Conservation (phyloP, 768 basidiomycete genomes). For the Rhodosporidiobolus sp. region DNA sequence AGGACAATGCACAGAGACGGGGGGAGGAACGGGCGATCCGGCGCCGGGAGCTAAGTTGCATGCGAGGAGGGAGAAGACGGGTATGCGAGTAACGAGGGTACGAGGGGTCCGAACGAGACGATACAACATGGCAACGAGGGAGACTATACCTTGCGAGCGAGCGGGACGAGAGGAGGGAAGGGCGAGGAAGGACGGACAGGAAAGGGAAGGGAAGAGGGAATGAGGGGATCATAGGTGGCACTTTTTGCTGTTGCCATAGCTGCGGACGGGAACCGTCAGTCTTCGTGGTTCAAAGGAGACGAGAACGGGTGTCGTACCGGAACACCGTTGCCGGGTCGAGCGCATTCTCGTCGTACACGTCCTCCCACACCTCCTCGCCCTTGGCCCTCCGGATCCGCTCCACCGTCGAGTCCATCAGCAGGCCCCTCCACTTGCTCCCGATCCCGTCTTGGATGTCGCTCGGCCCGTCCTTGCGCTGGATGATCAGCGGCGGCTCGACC, state of each 20-base stretch:
- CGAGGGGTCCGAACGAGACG: background rate
- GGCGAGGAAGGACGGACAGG: too few relatives aligned
- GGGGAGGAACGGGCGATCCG: too few relatives aligned
- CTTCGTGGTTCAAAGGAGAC: background rate
- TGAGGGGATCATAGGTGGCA: background rate
- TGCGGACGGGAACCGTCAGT: background rate
- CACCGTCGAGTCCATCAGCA: slow-evolving; percentile 37
- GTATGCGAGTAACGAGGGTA: background rate
- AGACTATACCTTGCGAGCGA: too few relatives aligned
- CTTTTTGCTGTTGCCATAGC: background rate
- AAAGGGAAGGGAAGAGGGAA: background rate
- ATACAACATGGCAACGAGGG: background rate
- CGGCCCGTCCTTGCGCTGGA: slow-evolving; percentile 44
- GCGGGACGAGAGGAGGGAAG: too few relatives aligned
- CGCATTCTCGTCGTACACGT: slow-evolving; percentile 14
- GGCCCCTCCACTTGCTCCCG: slow-evolving; percentile 37
- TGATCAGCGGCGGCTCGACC: slow-evolving; percentile 45
- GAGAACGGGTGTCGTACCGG: slow-evolving; percentile 13
- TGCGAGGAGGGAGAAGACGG: background rate
- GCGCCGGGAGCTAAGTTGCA: too few relatives aligned
- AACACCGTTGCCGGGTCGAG: slow-evolving; percentile 35
- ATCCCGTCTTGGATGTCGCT: slow-evolving; percentile 38
- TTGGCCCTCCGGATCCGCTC: slow-evolving; percentile 22
- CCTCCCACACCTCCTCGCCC: slow-evolving; percentile 23
- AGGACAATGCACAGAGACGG: too few relatives aligned